Percentiles rank a stretch among this genome's conserved stretches.
Conservation (phyloP, 805 yeast species). For the Candida railenensis region DNA sequence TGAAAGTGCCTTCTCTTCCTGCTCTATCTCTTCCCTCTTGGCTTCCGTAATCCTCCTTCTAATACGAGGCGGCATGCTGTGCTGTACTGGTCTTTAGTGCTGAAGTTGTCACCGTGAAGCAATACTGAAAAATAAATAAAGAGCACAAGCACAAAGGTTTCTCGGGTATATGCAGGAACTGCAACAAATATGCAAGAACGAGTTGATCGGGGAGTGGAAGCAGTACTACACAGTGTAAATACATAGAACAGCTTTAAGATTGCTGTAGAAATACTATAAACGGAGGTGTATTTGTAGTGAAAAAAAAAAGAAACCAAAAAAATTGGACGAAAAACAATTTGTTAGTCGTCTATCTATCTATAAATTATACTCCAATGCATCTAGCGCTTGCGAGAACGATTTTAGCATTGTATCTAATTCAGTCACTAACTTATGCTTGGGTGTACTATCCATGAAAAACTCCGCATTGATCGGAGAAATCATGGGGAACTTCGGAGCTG, state of each 20-base stretch:
- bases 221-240: too few relatives aligned
- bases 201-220: too few relatives aligned
- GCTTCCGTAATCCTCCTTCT: conserved; percentile 45
- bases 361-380: conserved; percentile 32
- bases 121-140: too few relatives aligned
- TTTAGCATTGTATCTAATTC: conserved; percentile 40
- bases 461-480: conserved; percentile 38
- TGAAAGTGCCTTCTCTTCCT: conserved; percentile 37
- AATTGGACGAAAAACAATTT: too few relatives aligned
- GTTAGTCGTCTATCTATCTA: too few relatives aligned
- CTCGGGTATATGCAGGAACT: neutral
- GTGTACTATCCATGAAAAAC: conserved; percentile 35
- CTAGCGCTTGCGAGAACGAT: conserved; percentile 38
- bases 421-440: conserved; percentile 30
- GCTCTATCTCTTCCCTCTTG: conserved; percentile 40
- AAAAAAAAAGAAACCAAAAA: too few relatives aligned
- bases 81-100: neutral
- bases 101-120: too few relatives aligned
- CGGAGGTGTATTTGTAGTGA: too few relatives aligned
- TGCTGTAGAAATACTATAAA: too few relatives aligned
- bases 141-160: too few relatives aligned
- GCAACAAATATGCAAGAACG: too few relatives aligned
- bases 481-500: conserved; percentile 27
- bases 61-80: conserved; percentile 39
- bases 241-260: too few relatives aligned